Evolutionary conservation across 2,329 filamentous ascomycete genomes (phyloP), one percentile per base, ranked within the genome.

Genomic region (Nothopassalora personata): DNA sequence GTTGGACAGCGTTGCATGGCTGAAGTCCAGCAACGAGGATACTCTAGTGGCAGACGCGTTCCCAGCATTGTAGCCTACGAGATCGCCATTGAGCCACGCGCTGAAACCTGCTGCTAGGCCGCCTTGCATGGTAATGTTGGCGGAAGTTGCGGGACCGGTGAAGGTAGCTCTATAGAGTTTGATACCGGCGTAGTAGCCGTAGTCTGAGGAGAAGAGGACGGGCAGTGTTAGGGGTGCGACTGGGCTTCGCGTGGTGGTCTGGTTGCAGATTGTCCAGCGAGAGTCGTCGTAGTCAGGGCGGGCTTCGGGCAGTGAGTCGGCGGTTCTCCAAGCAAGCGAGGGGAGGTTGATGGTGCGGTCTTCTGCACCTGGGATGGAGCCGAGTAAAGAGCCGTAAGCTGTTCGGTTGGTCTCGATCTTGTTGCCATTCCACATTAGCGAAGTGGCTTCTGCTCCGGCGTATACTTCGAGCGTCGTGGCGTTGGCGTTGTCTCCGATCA

Each of bases 1-100:
- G 0, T 66, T 68, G 0, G 46, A 54, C 15, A 50, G 64, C 60
- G 78, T 81, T 1, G 74, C 76, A 50, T 81, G 81, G 33, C 73
- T 67, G 66, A 86, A 85, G 0, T 81, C 78, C 33, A 86, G 75
- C 0, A 77, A 74, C 1, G 73, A 66, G 0, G 72, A 74, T 5
- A 75, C 73, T 2, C 69, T 66, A 1, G 71, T 72, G 3, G 72
- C 59, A 2, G 77, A 76, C 0, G 79, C 77, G 52, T 77, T 74
- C 0, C 84, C 83, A 4, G 83, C 74, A 70, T 77, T 81, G 0
- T 82, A 84, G 27, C 81, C 82, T 5, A 86, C 69, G 65, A 82
- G 80, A 5, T 77, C 67, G 9, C 80, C 80, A 68, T 86, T 86
- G 1, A 86, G 70, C 78, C 80, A 85, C 33, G 79, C 82, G 4